A percentile compares a stretch with the other conserved stretches of the same genome.
Evolutionary conservation across 768 basidiomycete species (phyloP).

Genomic region (Tulasnella sp.): DNA sequence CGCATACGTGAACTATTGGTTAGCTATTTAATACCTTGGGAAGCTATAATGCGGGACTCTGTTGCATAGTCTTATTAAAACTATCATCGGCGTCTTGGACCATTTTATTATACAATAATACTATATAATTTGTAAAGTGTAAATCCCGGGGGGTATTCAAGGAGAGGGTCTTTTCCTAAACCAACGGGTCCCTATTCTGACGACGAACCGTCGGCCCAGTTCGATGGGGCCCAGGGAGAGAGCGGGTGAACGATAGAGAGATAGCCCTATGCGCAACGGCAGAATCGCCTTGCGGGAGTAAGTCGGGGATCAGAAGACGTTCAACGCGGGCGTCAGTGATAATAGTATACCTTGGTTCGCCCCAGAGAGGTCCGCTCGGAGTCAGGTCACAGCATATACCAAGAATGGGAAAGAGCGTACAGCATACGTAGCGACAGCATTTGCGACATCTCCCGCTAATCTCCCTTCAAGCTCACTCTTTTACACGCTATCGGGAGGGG

Average conservation of each 20-base stretch:
- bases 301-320: not conserved
- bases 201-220: not conserved
- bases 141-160: not conserved
- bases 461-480: slow-evolving; percentile 35
- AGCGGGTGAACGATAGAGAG: slow-evolving; percentile 65
- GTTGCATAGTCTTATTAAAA: not conserved
- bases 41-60: not conserved
- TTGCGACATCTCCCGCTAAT: slow-evolving; percentile 73
- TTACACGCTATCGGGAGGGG: slow-evolving; percentile 6
- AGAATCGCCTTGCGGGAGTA: slow-evolving; percentile 54
- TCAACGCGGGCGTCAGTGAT: not conserved
- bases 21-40: not conserved
- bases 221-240: slow-evolving; percentile 67
- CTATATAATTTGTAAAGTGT: not conserved
- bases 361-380: not conserved
- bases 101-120: not conserved
- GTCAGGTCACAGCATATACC: not conserved
- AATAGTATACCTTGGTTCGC: slow-evolving; percentile 9
- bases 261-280: slow-evolving; percentile 66
- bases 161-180: not conserved
- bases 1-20: too few relatives aligned
- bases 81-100: not conserved
- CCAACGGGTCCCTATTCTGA: not conserved
- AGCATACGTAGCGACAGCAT: slow-evolving; percentile 76
- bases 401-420: slow-evolving; percentile 61